These are phyloP conservation scores for Parietaria judaica DNA, from an alignment of 306 rosid genomes.

Conservation along the genomic window DNA sequence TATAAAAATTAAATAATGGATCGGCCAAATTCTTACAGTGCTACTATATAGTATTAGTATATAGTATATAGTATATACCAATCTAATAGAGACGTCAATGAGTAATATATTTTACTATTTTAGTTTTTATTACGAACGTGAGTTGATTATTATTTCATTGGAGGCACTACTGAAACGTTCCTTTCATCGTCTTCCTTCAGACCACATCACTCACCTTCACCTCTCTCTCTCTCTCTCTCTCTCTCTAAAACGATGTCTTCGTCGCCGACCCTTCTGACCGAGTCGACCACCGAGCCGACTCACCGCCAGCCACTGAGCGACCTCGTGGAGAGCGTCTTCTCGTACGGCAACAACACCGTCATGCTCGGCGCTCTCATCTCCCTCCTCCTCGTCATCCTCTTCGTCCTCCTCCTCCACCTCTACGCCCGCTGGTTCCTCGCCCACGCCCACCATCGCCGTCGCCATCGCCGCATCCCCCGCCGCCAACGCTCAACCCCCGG, in stretches of 20 bases:
- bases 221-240: neutral
- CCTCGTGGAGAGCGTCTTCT: slow-evolving; percentile 46
- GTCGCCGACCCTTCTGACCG: neutral
- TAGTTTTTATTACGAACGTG: too few species aligned
- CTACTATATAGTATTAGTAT: too few species aligned
- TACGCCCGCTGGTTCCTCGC: slow-evolving; percentile 82
- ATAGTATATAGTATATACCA: too few species aligned
- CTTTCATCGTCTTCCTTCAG: slow-evolving; percentile 1
- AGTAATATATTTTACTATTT: too few species aligned
- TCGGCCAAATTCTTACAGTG: too few species aligned
- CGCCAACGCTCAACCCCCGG: slow-evolving; percentile 38
- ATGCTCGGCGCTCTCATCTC: slow-evolving; percentile 82
- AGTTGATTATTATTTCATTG: too few species aligned
- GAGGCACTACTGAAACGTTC: too few species aligned
- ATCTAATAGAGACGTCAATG: too few species aligned
- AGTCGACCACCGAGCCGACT: slow-evolving; percentile 17
- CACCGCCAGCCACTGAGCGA: slow-evolving; percentile 26
- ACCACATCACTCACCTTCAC: slow-evolving; percentile 13
- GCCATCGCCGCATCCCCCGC: slow-evolving; percentile 46
- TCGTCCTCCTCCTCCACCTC: slow-evolving; percentile 81
- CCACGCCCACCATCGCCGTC: slow-evolving; percentile 40
- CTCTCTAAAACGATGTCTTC: slow-evolving; percentile 25
- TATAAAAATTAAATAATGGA: too few species aligned
- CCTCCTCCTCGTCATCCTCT: slow-evolving; percentile 70
- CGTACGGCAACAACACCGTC: slow-evolving; percentile 57